phyloP scores from a whole-genome alignment of 2,329 filamentous ascomycete species.

The Paecilomyces fulvus region DNA sequence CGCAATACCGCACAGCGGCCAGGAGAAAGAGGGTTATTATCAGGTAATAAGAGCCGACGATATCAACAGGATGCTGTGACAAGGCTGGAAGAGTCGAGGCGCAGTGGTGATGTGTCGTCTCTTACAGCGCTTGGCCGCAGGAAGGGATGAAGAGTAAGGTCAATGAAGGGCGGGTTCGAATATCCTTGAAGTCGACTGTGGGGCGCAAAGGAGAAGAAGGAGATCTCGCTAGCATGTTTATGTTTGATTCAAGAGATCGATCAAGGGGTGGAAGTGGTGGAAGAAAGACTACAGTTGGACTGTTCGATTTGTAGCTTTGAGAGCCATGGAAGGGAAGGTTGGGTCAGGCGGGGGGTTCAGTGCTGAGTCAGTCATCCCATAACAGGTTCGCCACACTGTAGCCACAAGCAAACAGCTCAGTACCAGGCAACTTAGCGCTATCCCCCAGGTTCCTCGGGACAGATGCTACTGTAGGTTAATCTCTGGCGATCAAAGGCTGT shows the following conservation, averaged over 20 bases:
- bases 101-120: conserved; percentile 1
- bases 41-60: conserved; percentile 11
- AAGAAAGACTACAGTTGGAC: background rate
- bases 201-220: background rate
- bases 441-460: conserved; percentile 5
- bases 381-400: conserved; percentile 6
- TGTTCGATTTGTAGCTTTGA: conserved; percentile 2
- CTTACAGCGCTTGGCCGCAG: background rate
- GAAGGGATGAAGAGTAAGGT: conserved; percentile 1
- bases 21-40: conserved; percentile 1
- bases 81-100: background rate
- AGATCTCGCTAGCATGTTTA: conserved; percentile 11
- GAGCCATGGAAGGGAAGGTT: conserved; percentile 4
- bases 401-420: conserved; percentile 14
- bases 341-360: conserved; percentile 8
- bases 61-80: background rate
- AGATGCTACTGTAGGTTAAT: background rate
- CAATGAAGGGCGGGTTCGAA: conserved; percentile 1
- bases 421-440: conserved; percentile 4
- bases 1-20: conserved; percentile 8
- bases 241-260: conserved; percentile 10
- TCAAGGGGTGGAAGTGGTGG: background rate
- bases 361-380: conserved; percentile 13
- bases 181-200: background rate
- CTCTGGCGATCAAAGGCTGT: background rate